Conservation (phyloP, 176 grass and related monocot species). For the Oryza nivara region DNA sequence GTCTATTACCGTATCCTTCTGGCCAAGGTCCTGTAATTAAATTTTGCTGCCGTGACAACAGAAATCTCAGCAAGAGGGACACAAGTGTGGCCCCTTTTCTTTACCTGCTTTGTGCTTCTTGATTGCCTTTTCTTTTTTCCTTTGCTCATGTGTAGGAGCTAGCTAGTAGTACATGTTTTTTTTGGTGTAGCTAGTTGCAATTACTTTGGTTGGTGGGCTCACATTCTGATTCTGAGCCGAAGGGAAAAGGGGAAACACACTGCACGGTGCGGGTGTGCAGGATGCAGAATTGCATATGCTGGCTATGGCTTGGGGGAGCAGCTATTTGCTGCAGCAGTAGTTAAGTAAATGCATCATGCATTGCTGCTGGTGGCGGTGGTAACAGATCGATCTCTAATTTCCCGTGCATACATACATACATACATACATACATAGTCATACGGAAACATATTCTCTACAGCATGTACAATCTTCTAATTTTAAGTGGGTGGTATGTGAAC, state of each 20-base stretch:
- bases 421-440: no score
- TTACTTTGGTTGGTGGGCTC: slow-evolving; percentile 39
- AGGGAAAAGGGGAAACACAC: background rate
- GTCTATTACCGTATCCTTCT: slow-evolving; percentile 29
- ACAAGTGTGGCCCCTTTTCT: background rate
- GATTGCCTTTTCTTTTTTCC: background rate
- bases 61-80: background rate
- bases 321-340: background rate
- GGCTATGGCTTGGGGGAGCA: background rate
- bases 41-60: slow-evolving; percentile 30
- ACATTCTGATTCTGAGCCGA: background rate
- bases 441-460: no score
- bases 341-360: background rate
- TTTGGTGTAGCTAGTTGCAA: background rate
- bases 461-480: no score
- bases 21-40: slow-evolving; percentile 28
- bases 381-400: no score
- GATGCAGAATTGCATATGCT: background rate
- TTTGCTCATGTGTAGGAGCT: no score
- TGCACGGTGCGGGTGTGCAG: background rate
- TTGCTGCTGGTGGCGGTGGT: background rate
- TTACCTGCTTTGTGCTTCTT: background rate
- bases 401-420: no score
- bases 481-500: no score
- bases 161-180: no score